These are phyloP conservation scores for Akebia trifoliata DNA, from an alignment of 164 flowering plant genomes.

Conservation along the genomic window DNA sequence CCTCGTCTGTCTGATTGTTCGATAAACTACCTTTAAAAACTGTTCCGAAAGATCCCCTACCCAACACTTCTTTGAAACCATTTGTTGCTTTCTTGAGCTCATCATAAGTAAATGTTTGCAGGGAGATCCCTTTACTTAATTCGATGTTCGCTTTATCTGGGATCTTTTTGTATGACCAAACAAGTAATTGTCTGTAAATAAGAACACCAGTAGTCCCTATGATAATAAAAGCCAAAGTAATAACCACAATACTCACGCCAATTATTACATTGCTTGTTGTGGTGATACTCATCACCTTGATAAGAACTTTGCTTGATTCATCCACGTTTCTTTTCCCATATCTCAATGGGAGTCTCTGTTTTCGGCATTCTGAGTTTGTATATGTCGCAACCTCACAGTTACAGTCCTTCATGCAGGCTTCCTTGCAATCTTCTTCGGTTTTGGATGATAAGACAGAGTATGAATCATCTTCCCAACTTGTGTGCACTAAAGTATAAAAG, in stretches of 20 bases:
- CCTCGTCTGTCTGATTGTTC: not conserved
- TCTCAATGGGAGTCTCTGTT: conserved; percentile 7
- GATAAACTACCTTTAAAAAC: conserved; percentile 18
- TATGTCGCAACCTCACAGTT: conserved; percentile 1
- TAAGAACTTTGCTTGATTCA: not conserved
- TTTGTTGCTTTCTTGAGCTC: conserved; percentile 19
- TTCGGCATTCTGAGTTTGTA: not conserved
- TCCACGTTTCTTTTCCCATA: not conserved
- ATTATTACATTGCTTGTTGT: not conserved
- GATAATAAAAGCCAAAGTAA: not conserved
- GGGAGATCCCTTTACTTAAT: conserved; percentile 6
- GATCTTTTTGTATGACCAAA: not conserved
- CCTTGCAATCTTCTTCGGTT: not conserved
- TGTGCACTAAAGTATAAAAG: not conserved
- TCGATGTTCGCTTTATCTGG: not conserved
- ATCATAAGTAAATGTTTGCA: conserved; percentile 14
- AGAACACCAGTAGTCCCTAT: conserved; percentile 6
- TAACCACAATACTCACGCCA: no score
- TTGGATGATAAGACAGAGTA: not conserved
- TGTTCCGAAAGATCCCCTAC: conserved; percentile 18
- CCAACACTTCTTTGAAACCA: conserved; percentile 22
- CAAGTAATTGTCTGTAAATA: not conserved
- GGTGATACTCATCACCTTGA: no score
- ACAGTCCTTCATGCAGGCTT: not conserved
- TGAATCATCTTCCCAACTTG: not conserved